Percentiles rank a stretch among this genome's conserved stretches.
These are phyloP conservation scores for Calonectria henricotiae DNA, from an alignment of 2,329 filamentous ascomycete genomes.

Conservation along the genomic window DNA sequence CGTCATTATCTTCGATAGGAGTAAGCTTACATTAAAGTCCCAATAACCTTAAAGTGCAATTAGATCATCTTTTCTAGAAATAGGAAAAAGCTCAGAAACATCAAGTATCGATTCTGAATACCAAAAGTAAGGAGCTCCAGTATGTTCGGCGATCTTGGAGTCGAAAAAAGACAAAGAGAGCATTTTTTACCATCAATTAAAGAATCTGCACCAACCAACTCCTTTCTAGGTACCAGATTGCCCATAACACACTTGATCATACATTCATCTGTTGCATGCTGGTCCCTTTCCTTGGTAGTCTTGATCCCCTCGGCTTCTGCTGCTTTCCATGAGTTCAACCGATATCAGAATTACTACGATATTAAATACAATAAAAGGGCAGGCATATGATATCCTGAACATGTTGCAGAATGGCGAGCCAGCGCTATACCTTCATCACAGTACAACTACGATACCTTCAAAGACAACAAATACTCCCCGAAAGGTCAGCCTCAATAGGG, in stretches of 20 bases:
- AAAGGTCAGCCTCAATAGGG: neutral
- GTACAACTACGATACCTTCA: constrained; percentile 17
- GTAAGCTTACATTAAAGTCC: neutral
- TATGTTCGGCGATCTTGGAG: neutral
- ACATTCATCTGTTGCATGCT: neutral
- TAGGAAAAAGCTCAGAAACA: neutral
- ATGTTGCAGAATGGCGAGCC: constrained; percentile 24
- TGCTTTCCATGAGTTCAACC: neutral
- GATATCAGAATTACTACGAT: constrained; percentile 15
- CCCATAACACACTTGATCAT: neutral
- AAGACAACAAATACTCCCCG: constrained; percentile 22
- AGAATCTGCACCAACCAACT: neutral
- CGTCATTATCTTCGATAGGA: neutral
- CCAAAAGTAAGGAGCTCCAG: neutral
- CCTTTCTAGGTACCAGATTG: neutral
- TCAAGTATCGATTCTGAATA: neutral
- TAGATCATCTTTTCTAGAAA: neutral
- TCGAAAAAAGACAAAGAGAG: neutral
- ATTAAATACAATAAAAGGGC: constrained; percentile 10
- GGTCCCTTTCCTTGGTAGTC: neutral
- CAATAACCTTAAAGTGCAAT: neutral
- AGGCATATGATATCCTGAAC: constrained; percentile 12
- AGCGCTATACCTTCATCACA: constrained; percentile 21
- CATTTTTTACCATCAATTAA: neutral
- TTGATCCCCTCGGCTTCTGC: neutral